Conservation (phyloP, 139 green algal genomes). For the Chlamydomonas applanata region DNA sequence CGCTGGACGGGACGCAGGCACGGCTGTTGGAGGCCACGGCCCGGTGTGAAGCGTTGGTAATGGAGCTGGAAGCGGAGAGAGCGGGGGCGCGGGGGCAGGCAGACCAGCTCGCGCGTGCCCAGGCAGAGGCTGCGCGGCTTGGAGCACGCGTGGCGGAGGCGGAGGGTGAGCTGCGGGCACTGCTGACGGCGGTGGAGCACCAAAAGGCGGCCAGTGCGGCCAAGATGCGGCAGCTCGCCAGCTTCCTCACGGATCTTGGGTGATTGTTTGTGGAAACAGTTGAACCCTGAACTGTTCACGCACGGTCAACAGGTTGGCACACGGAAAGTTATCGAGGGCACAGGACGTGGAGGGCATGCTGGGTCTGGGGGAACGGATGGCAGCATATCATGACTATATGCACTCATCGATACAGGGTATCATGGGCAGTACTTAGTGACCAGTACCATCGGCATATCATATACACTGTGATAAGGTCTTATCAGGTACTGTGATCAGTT, state of each 20-base stretch:
- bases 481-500: no score
- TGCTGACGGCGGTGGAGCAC: slow-evolving; percentile 60
- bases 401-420: no score
- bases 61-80: neutral
- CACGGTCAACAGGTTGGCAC: no score
- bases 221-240: slow-evolving; percentile 66
- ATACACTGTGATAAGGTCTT: no score
- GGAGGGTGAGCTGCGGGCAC: slow-evolving; percentile 63
- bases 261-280: no score
- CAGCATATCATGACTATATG: no score
- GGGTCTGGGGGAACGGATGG: no score
- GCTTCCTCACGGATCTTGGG: slow-evolving; percentile 37
- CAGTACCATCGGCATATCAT: no score
- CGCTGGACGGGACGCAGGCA: slow-evolving; percentile 3
- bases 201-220: slow-evolving; percentile 53
- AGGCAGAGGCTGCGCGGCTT: slow-evolving; percentile 29
- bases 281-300: no score
- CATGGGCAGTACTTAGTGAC: no score
- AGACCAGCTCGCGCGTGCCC: neutral
- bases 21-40: slow-evolving; percentile 12
- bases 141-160: slow-evolving; percentile 45
- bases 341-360: no score
- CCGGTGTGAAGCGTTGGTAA: neutral
- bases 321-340: no score
- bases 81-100: slow-evolving; percentile 13